Evolutionary conservation across 2,329 filamentous ascomycete genomes (phyloP).

Genomic region (Trichoderma aggressivum): DNA sequence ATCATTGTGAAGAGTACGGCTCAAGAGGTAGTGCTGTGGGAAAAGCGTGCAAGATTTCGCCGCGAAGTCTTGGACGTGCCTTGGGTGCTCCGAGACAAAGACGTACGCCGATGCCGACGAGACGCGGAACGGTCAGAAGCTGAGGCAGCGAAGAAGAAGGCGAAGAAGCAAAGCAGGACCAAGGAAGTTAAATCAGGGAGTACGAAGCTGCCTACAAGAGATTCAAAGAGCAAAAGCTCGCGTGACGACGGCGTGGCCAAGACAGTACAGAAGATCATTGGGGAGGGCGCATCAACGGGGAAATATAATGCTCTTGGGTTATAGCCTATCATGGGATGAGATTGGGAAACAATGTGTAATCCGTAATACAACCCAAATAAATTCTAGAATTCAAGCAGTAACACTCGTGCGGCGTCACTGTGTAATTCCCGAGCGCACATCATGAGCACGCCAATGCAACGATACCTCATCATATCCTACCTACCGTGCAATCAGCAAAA

Average conservation of each 20-base stretch:
- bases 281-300: constrained; percentile 29
- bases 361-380: neutral
- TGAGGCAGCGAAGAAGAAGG: constrained; percentile 23
- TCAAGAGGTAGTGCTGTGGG: constrained; percentile 58
- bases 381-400: neutral
- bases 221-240: neutral
- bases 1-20: constrained; percentile 48
- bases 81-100: constrained; percentile 52
- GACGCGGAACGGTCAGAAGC: constrained; percentile 40
- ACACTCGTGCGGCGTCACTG: neutral
- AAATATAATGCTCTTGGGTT: constrained; percentile 36
- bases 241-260: constrained; percentile 9
- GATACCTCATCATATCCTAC: neutral
- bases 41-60: constrained; percentile 50
- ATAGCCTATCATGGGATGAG: constrained; percentile 21
- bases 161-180: constrained; percentile 20
- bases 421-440: neutral
- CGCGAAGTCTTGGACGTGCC: constrained; percentile 47
- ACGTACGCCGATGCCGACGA: constrained; percentile 49
- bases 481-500: neutral
- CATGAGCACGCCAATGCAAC: neutral
- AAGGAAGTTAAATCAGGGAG: neutral
- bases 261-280: constrained; percentile 29
- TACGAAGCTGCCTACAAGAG: neutral
- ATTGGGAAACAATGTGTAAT: neutral